Evolutionary conservation across 1,284 basidiomycete species (phyloP).

Genomic region (Trametes sp.): DNA sequence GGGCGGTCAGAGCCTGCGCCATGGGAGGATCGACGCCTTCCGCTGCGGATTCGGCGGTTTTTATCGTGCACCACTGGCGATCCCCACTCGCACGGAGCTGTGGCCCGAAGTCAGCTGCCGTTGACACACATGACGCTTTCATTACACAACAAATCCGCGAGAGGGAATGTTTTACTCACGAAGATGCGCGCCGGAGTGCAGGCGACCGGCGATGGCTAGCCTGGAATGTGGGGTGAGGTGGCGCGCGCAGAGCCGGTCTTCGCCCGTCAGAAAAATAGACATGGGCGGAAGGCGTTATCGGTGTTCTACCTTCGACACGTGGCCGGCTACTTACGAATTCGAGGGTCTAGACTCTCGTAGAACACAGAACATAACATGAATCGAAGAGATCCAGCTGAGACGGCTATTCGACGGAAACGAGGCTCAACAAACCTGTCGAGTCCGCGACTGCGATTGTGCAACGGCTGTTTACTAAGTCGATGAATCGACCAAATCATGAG

Average conservation of each 20-base stretch:
- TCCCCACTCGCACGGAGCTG: neutral
- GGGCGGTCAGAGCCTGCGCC: neutral
- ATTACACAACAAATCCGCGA: neutral
- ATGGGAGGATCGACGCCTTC: neutral
- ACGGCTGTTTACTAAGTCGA: no score
- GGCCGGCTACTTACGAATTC: slow-evolving; percentile 2
- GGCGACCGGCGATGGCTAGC: neutral
- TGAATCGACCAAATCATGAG: neutral
- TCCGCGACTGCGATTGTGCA: no score
- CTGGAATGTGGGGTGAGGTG: neutral
- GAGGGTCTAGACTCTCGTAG: neutral
- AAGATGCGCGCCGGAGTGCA: neutral
- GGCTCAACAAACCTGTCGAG: no score
- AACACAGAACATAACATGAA: neutral
- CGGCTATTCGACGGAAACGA: no score
- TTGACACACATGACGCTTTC: neutral
- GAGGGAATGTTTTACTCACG: neutral
- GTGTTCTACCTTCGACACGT: neutral
- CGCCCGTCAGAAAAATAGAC: neutral
- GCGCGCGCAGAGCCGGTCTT: neutral
- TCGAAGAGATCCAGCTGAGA: neutral
- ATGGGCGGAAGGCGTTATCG: neutral
- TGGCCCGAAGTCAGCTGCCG: neutral
- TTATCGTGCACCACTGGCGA: neutral
- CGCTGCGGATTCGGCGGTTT: neutral